A percentile compares a stretch with the other conserved stretches of the same genome.
phyloP scores from a whole-genome alignment of 139 green algal genomes.

The Pleodorina starrii region DNA sequence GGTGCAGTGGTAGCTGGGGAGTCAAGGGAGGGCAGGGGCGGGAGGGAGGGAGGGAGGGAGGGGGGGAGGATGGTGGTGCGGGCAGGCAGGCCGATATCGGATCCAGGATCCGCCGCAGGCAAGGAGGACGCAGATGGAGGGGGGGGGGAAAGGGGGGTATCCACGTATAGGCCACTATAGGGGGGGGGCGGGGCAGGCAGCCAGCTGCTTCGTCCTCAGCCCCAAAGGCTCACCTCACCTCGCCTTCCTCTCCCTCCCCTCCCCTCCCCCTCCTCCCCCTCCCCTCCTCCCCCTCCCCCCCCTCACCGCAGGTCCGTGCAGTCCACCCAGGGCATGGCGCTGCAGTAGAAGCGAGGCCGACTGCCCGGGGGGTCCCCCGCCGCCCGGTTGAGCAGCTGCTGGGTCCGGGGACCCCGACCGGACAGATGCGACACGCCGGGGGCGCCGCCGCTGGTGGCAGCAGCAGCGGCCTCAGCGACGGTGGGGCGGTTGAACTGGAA shows the following conservation, averaged over 20 bases:
- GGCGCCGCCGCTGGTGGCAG: slow-evolving; percentile 38
- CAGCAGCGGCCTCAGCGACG: slow-evolving; percentile 20
- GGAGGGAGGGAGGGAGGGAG: background rate
- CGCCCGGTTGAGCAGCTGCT: slow-evolving; percentile 27
- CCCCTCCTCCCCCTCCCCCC: too few species aligned
- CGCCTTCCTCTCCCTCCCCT: too few species aligned
- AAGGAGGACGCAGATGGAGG: too few species aligned
- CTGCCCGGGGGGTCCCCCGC: slow-evolving; percentile 29
- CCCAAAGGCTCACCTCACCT: too few species aligned
- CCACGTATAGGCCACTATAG: too few species aligned
- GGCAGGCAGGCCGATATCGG: too few species aligned
- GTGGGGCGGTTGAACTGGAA: slow-evolving; percentile 27
- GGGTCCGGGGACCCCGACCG: background rate
- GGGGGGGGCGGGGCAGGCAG: too few species aligned
- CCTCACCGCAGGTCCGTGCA: slow-evolving; percentile 78
- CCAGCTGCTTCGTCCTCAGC: too few species aligned
- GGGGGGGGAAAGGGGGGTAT: too few species aligned
- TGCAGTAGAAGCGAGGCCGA: slow-evolving; percentile 73
- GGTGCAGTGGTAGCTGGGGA: slow-evolving; percentile 87
- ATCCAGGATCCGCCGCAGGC: too few species aligned
- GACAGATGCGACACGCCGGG: background rate
- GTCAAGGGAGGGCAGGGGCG: background rate
- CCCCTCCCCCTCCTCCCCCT: too few species aligned
- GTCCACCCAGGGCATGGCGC: slow-evolving; percentile 83
- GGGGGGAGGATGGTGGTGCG: background rate